Evolutionary conservation across 1,139 yeast genomes (phyloP).

Genomic region (Zygoascus meyerae): DNA sequence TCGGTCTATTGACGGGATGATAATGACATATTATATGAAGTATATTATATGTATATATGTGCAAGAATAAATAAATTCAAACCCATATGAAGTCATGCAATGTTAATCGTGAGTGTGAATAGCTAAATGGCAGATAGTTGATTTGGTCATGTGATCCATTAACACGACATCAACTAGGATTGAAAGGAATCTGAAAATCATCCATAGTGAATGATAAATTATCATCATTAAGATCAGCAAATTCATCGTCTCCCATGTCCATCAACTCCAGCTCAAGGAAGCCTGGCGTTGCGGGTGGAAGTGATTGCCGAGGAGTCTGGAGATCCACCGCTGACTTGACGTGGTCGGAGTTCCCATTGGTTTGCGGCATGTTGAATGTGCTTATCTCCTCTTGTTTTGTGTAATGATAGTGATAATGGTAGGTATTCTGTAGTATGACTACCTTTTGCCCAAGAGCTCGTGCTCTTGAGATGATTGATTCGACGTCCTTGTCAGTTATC

Average conservation of each 20-base stretch:
- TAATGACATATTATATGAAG: background rate
- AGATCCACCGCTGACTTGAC: conserved; percentile 9
- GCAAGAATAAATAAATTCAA: background rate
- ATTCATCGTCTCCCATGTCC: conserved; percentile 23
- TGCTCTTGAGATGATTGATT: conserved; percentile 47
- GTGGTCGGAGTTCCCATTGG: conserved; percentile 4
- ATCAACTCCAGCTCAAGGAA: conserved; percentile 24
- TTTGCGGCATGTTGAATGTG: conserved; percentile 9
- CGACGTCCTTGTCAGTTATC: conserved; percentile 20
- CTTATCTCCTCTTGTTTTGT: conserved; percentile 9
- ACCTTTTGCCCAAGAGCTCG: conserved; percentile 53
- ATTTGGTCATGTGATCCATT: no score
- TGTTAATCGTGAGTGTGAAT: background rate
- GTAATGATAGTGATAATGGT: conserved; percentile 38
- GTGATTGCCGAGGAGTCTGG: conserved; percentile 1
- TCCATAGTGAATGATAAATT: conserved; percentile 21
- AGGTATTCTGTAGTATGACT: conserved; percentile 80
- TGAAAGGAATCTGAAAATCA: conserved; percentile 28
- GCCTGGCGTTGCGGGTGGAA: conserved; percentile 17
- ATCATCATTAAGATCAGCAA: conserved; percentile 19
- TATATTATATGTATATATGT: background rate
- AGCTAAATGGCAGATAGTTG: no score
- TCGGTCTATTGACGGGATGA: background rate
- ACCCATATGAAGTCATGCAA: background rate
- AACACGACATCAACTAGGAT: conserved; percentile 28